Base-by-base conservation (phyloP, 306 rosid genomes). In the Sicyos edulis region DNA sequence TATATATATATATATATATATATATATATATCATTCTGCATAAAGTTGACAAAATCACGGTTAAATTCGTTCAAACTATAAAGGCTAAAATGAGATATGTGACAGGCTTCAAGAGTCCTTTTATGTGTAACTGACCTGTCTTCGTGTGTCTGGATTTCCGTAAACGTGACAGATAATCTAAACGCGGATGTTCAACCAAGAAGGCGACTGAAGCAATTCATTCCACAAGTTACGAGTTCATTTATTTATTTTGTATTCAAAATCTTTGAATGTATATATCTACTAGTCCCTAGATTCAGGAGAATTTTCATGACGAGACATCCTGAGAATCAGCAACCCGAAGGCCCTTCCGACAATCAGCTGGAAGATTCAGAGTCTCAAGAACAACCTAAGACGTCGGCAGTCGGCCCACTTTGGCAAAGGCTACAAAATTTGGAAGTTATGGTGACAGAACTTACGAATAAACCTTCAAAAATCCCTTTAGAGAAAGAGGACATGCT, bases 401-500 rank as follows among this genome's bases (percentile, higher is more conserved):
- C 81, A 75, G 85, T 74, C 7, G 81, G 83, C 72, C 90, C 96
- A 50, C 78, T 92, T 44, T 85, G 87, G 91, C 83, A 85, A 82
- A 92, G 98, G 84, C 78, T 92, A 81, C 92, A 77, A 80, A 78
- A 83, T 50, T 85, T 92, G 83, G 98, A 92, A 87, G 75, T 81
- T n/a, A 78, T 83, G 63, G 88, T 92, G 17, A 85, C 91, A 15
- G 86, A 92, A 55, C 86, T 92, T 81, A 75, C 74, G 20, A 88
- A 88, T 77, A 92, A 88, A 78, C 96, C 96, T 51, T 82, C 84
- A 29, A 81, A 85, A 81, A 92, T 92, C 80, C 98, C 98, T 79
- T 90, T 77, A 26, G 96, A 92, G 81, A 92, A 92, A 78, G 98
- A 92, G 56, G 80, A 83, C 82, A 88, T 92, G 77, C 96, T 92